A percentile compares a stretch with the other conserved stretches of the same genome.
phyloP scores from a whole-genome alignment of 2,329 filamentous ascomycete species.

The Ophiocordyceps camponoti-saundersi region DNA sequence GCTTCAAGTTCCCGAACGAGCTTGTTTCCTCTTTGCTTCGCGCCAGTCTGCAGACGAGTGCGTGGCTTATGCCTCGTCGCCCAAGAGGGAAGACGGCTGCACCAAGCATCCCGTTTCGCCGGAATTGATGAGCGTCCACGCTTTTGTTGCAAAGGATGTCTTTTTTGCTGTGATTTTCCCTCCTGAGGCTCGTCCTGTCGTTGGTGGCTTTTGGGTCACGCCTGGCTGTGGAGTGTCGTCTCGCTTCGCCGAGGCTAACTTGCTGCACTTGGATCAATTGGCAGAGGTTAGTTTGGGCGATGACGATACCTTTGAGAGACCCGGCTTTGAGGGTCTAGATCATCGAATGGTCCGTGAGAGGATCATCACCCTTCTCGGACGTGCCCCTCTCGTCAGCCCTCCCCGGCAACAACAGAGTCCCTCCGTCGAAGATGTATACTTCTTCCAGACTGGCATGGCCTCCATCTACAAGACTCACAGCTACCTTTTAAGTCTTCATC shows the following conservation, averaged over 20 bases:
- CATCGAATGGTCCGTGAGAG: background rate
- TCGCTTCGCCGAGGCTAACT: conserved; percentile 18
- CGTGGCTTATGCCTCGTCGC: conserved; percentile 1
- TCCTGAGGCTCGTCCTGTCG: conserved; percentile 10
- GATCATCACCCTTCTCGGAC: background rate
- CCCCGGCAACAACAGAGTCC: conserved; percentile 8
- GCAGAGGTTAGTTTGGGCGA: background rate
- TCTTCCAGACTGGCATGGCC: conserved; percentile 31
- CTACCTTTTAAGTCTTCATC: conserved; percentile 12
- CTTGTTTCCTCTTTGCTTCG: conserved; percentile 1
- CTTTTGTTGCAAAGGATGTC: conserved; percentile 2
- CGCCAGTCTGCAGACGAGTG: conserved; percentile 2
- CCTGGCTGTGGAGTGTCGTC: conserved; percentile 20
- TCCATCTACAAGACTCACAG: conserved; percentile 22
- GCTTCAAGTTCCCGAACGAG: background rate
- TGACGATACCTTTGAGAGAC: background rate
- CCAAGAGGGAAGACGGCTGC: conserved; percentile 1
- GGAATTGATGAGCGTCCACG: background rate
- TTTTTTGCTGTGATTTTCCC: conserved; percentile 15
- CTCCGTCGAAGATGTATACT: conserved; percentile 21
- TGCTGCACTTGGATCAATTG: conserved; percentile 13
- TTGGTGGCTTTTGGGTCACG: conserved; percentile 21
- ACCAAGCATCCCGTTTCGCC: conserved; percentile 1
- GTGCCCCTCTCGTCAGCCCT: background rate
- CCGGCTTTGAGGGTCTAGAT: background rate